Base-by-base conservation (phyloP, 495 filamentous ascomycete species). In the Pyronema omphalodes region DNA sequence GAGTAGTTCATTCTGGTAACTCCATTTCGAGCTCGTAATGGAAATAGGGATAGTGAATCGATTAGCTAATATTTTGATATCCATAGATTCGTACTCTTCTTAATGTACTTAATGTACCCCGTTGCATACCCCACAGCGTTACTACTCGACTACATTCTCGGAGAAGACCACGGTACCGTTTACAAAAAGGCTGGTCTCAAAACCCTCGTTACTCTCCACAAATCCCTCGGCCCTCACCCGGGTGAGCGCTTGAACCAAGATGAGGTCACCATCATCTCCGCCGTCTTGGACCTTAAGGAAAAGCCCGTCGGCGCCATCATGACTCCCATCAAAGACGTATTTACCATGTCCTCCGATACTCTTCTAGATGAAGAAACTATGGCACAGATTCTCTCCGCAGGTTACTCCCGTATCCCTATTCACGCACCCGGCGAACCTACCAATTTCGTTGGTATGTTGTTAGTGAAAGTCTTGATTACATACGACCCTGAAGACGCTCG, bases 261-360 rank as follows among this genome's bases (percentile, higher is more conserved):
- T 64, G 91, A 98, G 69, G 91, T 96, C 58, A 96, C 89, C 44
- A 98, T 98, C 65, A 98, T 98, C 63, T 93, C 83, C 57, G 89
- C 89, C 19, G 93, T 96, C 14, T 72, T 98, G 48, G 91, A 98
- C 66, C 71, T 98, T 52, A 98, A 96, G 67, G 89, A 91, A 59
- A 98, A 98, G 67, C 73, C 91, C 0, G 86, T 98, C 36, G 88
- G 85, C 18, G 80, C 73, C 58, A 94, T 98, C 60, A 96, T 96
- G 93, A 98, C 91, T 0, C 91, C 93, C 0, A 96, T 98, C 82
- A 79, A 86, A 7, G 88, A 96, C 67, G 88, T 94, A 36, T 98
- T 94, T 61, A 86, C 82, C 55, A 87, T 98, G 83, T 84, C 86
- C 37, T 81, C 86, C 44, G 88, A 98, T 62, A 86, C 86, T 1